A percentile compares a stretch with the other conserved stretches of the same genome.
These are phyloP conservation scores for Athelia sp. DNA, from an alignment of 1,284 basidiomycete genomes.

Conservation along the genomic window DNA sequence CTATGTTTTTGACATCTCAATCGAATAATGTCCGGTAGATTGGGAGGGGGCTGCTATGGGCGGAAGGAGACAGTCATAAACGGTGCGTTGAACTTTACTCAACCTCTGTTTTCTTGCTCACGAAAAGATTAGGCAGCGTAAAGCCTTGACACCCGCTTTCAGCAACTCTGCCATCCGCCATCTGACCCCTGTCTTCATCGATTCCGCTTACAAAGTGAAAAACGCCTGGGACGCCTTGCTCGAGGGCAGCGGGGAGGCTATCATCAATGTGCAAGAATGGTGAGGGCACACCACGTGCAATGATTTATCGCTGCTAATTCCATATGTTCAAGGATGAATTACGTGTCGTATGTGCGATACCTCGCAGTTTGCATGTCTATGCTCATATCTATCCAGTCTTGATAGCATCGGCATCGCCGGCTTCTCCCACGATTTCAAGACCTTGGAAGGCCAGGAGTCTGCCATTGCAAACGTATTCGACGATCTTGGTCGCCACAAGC, in stretches of 20 bases:
- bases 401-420: conserved; percentile 57
- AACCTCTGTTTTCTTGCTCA: not conserved
- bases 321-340: conserved; percentile 37
- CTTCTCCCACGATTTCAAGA: conserved; percentile 52
- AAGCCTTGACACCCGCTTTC: conserved; percentile 34
- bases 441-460: conserved; percentile 42
- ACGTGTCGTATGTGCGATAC: conserved; percentile 33
- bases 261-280: conserved; percentile 56
- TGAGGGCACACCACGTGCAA: conserved; percentile 18
- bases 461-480: conserved; percentile 44
- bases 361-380: not conserved
- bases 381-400: conserved; percentile 27
- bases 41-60: conserved; percentile 43
- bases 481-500: conserved; percentile 25
- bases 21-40: conserved; percentile 28
- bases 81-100: conserved; percentile 17
- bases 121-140: conserved; percentile 8
- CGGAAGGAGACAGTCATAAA: conserved; percentile 48
- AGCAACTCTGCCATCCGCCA: conserved; percentile 33
- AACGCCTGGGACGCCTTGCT: conserved; percentile 44
- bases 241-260: conserved; percentile 24
- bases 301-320: not conserved
- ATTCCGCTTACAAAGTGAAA: conserved; percentile 50
- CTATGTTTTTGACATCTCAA: not conserved
- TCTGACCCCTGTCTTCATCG: conserved; percentile 31